phyloP scores from a whole-genome alignment of 352 stramenopile genomes.

The Pythium apleroticum region DNA sequence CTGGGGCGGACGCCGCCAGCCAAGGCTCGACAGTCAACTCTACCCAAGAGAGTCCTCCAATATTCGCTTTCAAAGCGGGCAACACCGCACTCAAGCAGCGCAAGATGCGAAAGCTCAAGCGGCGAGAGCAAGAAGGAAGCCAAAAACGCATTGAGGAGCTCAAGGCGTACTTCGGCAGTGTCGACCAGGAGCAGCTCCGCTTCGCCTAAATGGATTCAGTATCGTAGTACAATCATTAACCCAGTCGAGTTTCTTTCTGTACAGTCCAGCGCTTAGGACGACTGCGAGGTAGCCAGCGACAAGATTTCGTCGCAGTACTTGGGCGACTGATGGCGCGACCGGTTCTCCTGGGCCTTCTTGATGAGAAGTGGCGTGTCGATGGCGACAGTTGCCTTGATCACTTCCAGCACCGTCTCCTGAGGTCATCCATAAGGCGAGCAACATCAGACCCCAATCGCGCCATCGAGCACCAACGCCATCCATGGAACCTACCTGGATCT shows the following conservation, averaged over 20 bases:
- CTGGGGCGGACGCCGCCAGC: not conserved
- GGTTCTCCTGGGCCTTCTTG: constrained; percentile 80
- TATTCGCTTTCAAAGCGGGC: constrained; percentile 46
- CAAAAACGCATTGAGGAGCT: constrained; percentile 58
- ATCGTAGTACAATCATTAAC: not conserved
- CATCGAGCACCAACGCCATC: not conserved
- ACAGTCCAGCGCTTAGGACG: constrained; percentile 2
- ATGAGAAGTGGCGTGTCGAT: constrained; percentile 57
- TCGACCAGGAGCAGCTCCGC: constrained; percentile 57
- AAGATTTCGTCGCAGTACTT: constrained; percentile 73
- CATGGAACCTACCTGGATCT: constrained; percentile 66
- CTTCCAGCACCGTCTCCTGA: constrained; percentile 70
- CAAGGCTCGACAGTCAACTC: constrained; percentile 4
- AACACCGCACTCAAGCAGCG: constrained; percentile 47
- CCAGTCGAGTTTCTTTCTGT: not conserved
- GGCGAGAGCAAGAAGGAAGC: constrained; percentile 37
- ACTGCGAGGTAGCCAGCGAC: constrained; percentile 36
- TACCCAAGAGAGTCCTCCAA: constrained; percentile 49
- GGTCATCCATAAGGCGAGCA: not conserved
- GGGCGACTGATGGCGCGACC: constrained; percentile 66
- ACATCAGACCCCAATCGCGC: not conserved
- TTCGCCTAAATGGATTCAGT: constrained; percentile 30
- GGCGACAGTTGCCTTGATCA: constrained; percentile 62
- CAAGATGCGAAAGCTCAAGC: constrained; percentile 25
- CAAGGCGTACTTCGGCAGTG: constrained; percentile 56